Evolutionary conservation across 495 filamentous ascomycete species (phyloP).

Genomic region (Penicillium argentinense): DNA sequence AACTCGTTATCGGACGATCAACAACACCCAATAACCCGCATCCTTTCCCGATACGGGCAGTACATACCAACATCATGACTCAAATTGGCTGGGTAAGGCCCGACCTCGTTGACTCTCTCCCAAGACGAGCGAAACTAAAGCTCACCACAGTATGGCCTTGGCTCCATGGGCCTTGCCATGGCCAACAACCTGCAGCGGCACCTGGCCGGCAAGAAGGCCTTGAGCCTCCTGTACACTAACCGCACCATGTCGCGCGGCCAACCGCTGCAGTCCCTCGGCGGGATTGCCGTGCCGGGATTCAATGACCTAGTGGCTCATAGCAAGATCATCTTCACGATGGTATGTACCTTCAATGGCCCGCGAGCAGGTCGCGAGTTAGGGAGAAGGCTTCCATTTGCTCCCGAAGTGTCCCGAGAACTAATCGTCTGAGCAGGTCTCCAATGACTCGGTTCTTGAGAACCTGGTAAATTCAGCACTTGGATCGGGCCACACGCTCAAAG

Average conservation of each 20-base stretch:
- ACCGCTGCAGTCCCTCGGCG: constrained; percentile 36
- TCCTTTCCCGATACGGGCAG: not conserved
- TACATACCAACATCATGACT: constrained; percentile 25
- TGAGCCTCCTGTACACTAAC: constrained; percentile 43
- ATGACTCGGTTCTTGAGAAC: constrained; percentile 40
- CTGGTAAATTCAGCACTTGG: constrained; percentile 32
- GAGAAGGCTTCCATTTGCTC: too few relatives aligned
- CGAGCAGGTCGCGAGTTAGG: too few relatives aligned
- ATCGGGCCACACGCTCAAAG: constrained; percentile 35
- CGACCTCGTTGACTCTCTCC: not conserved
- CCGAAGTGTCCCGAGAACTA: too few relatives aligned
- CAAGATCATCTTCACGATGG: constrained; percentile 50
- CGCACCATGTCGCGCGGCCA: constrained; percentile 45
- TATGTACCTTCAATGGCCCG: constrained; percentile 4
- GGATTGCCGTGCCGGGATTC: constrained; percentile 33
- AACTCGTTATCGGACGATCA: not conserved
- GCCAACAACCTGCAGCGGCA: constrained; percentile 48
- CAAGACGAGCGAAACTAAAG: constrained; percentile 7
- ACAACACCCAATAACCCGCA: not conserved
- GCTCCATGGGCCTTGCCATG: constrained; percentile 53
- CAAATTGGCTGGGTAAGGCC: constrained; percentile 42
- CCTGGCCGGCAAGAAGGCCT: constrained; percentile 35
- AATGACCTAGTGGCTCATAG: constrained; percentile 35
- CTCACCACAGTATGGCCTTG: constrained; percentile 41
- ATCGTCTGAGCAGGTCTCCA: constrained; percentile 33